Percentiles rank a stretch among this genome's conserved stretches.
Evolutionary conservation across 2,329 filamentous ascomycete genomes (phyloP).

Genomic region (Cladosporium austrohemisphaericum): DNA sequence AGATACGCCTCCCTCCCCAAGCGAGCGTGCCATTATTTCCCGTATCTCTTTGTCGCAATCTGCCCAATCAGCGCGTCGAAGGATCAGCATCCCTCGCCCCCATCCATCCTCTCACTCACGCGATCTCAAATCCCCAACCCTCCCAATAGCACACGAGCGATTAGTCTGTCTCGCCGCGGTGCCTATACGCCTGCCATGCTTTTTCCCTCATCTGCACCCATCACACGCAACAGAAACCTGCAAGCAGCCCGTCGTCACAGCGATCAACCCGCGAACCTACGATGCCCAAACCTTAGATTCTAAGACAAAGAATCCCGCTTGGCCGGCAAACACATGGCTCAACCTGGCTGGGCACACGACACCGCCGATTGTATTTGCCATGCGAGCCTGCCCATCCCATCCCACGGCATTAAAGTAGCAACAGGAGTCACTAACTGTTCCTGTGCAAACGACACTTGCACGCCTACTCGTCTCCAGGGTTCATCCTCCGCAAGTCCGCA

Average conservation of each 20-base stretch:
- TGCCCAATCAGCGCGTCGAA: background rate
- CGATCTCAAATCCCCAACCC: background rate
- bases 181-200: background rate
- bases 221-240: background rate
- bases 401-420: background rate
- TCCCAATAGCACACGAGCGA: background rate
- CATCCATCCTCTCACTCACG: too few species aligned
- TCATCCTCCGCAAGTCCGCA: conserved; percentile 8
- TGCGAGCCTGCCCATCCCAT: background rate
- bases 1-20: background rate
- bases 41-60: background rate
- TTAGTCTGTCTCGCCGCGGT: background rate
- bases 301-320: background rate
- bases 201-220: conserved; percentile 1
- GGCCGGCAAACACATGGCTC: background rate
- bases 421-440: too few species aligned
- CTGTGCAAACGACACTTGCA: too few species aligned
- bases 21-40: background rate
- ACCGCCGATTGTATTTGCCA: background rate
- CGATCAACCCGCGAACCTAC: background rate
- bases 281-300: background rate
- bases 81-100: too few species aligned
- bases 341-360: background rate
- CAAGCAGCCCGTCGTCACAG: background rate
- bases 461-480: conserved; percentile 7